Conservation (phyloP, 148 eudicot species). For the Salicornia ramosissima region DNA sequence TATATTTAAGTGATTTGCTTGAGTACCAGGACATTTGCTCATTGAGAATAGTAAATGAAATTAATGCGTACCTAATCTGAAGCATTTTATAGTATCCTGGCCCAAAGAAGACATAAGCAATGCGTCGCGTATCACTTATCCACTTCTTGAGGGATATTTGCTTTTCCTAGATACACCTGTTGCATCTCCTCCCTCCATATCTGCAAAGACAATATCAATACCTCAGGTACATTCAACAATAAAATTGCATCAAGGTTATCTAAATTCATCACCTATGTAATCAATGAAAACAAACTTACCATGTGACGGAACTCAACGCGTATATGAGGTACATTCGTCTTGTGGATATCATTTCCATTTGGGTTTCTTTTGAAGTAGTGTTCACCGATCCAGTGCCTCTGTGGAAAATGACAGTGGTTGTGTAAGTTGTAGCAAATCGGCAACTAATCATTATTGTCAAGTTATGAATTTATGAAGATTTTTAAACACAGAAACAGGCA, state of each 20-base stretch:
- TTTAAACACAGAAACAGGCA: background rate
- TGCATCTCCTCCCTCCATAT: slow-evolving; percentile 99
- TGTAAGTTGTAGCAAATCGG: slow-evolving; percentile 11
- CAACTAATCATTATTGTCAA: background rate
- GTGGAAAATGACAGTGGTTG: background rate
- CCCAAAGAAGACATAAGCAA: background rate
- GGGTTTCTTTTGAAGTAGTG: slow-evolving; percentile 85
- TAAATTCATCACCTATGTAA: background rate
- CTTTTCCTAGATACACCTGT: slow-evolving; percentile 77
- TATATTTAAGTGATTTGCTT: background rate
- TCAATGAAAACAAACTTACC: slow-evolving; percentile 42
- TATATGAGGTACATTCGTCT: slow-evolving; percentile 94
- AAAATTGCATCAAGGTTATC: background rate
- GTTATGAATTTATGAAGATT: background rate
- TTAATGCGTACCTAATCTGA: background rate
- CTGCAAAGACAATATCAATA: slow-evolving; percentile 33
- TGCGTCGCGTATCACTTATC: slow-evolving; percentile 35
- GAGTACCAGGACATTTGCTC: background rate
- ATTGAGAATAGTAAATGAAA: background rate
- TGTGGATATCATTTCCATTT: slow-evolving; percentile 90
- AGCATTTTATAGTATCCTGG: background rate
- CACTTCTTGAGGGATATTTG: slow-evolving; percentile 51
- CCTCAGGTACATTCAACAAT: background rate
- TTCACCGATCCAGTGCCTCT: slow-evolving; percentile 96
- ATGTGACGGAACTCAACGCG: slow-evolving; percentile 88